These are phyloP conservation scores for Citrus unshiu DNA, from an alignment of 345 rosid genomes.

Conservation along the genomic window DNA sequence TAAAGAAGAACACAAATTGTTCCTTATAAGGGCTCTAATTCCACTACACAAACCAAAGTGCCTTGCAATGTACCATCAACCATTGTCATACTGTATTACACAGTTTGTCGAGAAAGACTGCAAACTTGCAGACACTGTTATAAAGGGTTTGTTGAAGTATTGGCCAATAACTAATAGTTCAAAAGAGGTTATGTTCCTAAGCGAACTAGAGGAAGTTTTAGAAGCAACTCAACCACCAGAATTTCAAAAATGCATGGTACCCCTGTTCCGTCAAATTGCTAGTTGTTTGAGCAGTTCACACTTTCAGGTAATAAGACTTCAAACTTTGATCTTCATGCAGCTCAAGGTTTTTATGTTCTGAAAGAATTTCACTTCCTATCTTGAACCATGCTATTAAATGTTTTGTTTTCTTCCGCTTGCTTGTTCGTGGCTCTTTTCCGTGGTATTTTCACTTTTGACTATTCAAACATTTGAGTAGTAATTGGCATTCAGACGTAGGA, in stretches of 20 bases:
- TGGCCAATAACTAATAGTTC: constrained; percentile 75
- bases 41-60: constrained; percentile 77
- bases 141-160: constrained; percentile 57
- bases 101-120: constrained; percentile 75
- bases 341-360: not conserved
- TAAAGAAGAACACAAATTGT: constrained; percentile 71
- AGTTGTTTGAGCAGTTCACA: constrained; percentile 69
- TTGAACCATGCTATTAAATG: not conserved
- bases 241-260: constrained; percentile 67
- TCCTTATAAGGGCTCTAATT: constrained; percentile 57
- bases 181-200: constrained; percentile 66
- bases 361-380: not conserved
- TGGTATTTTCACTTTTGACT: not conserved
- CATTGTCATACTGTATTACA: constrained; percentile 56
- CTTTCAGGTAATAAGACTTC: constrained; percentile 54
- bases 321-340: not conserved
- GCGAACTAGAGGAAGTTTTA: constrained; percentile 68
- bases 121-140: constrained; percentile 62
- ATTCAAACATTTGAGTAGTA: not conserved
- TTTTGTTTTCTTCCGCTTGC: not conserved
- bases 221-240: constrained; percentile 74
- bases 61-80: constrained; percentile 70
- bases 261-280: constrained; percentile 61
- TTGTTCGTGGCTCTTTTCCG: not conserved
- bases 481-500: not conserved